phyloP scores from a whole-genome alignment of 2,329 filamentous ascomycete genomes.

The Clarireedia sp. region DNA sequence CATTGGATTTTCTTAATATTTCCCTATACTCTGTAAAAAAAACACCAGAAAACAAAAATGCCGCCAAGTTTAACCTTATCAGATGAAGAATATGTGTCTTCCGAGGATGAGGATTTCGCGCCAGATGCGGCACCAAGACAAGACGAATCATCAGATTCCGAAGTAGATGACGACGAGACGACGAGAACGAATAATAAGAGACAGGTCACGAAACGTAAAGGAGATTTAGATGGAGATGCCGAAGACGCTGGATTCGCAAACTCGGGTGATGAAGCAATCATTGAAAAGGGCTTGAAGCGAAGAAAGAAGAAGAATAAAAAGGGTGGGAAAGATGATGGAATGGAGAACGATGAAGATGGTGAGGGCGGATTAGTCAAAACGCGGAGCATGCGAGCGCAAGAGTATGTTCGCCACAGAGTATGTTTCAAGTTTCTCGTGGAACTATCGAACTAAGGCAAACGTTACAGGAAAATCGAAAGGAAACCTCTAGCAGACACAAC shows the following conservation, averaged over 20 bases:
- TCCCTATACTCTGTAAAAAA: no score
- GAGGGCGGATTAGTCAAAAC: constrained; percentile 63
- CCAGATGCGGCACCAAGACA: constrained; percentile 42
- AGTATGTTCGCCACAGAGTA: constrained; percentile 36
- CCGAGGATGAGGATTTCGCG: constrained; percentile 67
- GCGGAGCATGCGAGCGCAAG: constrained; percentile 57
- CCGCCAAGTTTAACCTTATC: constrained; percentile 25
- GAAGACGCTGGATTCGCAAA: constrained; percentile 51
- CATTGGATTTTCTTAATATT: no score
- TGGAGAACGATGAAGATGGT: constrained; percentile 54
- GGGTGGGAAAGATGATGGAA: constrained; percentile 36
- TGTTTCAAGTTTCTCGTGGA: not conserved
- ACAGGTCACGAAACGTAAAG: constrained; percentile 30
- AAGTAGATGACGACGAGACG: constrained; percentile 22
- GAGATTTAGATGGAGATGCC: constrained; percentile 27
- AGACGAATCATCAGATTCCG: constrained; percentile 44
- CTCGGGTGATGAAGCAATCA: constrained; percentile 66
- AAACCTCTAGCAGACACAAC: constrained; percentile 22
- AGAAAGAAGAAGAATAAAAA: constrained; percentile 37
- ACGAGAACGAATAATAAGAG: constrained; percentile 4
- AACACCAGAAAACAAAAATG: constrained; percentile 16
- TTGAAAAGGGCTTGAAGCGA: constrained; percentile 51
- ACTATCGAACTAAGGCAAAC: not conserved
- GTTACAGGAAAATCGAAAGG: constrained; percentile 20
- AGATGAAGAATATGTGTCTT: constrained; percentile 54